Percentiles rank a stretch among this genome's conserved stretches.
phyloP scores from a whole-genome alignment of 495 filamentous ascomycete species.

The Podospora fimiseda region DNA sequence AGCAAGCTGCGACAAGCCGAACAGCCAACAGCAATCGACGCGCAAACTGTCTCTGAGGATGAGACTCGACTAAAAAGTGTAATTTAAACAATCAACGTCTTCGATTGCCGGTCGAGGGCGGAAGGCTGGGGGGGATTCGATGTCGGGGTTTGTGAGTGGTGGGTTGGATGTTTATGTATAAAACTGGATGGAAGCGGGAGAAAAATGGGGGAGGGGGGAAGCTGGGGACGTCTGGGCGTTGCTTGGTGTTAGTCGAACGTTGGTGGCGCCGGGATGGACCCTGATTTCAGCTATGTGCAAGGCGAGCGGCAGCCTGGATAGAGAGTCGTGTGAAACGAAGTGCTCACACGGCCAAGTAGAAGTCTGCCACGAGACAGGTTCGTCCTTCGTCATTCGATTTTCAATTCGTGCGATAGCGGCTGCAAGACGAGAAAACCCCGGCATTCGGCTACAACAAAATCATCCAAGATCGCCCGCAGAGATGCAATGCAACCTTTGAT shows the following conservation, averaged over 20 bases:
- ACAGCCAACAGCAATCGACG: conserved; percentile 3
- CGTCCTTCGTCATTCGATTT: not conserved
- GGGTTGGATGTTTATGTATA: not conserved
- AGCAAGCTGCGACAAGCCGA: conserved; percentile 6
- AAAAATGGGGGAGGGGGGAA: not conserved
- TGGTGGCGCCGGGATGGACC: not conserved
- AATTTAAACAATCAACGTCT: not conserved
- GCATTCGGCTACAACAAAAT: not conserved
- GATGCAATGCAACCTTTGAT: conserved; percentile 5
- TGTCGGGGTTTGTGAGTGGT: not conserved
- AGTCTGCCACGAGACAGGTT: conserved; percentile 25
- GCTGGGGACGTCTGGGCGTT: not conserved
- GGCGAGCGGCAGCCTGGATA: not conserved
- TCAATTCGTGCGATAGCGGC: conserved; percentile 14
- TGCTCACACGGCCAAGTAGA: conserved; percentile 23
- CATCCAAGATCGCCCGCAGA: conserved; percentile 4
- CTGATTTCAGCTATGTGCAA: not conserved
- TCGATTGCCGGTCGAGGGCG: not conserved
- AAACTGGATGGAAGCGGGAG: not conserved
- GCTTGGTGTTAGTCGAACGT: not conserved
- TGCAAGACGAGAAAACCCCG: conserved; percentile 4
- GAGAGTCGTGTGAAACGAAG: not conserved
- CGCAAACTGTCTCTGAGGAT: conserved; percentile 9
- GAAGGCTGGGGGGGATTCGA: not conserved
- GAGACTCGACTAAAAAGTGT: not conserved